Conservation (phyloP, 2,329 filamentous ascomycete species). For the Cordyceps farinosa region DNA sequence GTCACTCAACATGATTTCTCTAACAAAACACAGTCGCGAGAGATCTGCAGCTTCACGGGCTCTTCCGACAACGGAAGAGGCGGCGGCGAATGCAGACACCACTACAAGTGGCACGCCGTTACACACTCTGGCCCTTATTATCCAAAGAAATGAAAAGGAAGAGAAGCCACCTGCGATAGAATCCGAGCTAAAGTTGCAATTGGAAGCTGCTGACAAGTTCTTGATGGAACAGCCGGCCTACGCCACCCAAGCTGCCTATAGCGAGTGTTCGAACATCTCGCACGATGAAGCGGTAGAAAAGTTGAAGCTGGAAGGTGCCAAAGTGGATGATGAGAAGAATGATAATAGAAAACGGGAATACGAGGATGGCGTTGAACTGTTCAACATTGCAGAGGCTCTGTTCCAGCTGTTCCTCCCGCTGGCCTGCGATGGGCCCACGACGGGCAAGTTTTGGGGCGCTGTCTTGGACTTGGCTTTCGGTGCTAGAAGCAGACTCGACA, state of each 20-base stretch:
- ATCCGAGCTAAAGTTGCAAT: constrained; percentile 23
- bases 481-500: constrained; percentile 23
- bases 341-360: constrained; percentile 27
- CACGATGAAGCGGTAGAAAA: constrained; percentile 26
- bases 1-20: neutral
- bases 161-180: constrained; percentile 13
- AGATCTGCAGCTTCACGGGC: neutral
- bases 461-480: constrained; percentile 26
- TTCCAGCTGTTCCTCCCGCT: constrained; percentile 43
- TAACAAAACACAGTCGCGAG: neutral
- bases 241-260: constrained; percentile 29
- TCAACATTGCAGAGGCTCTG: constrained; percentile 38
- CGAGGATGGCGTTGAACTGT: constrained; percentile 36
- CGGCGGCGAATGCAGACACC: neutral
- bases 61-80: neutral
- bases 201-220: constrained; percentile 28
- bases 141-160: constrained; percentile 7
- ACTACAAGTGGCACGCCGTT: neutral
- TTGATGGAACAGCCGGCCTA: constrained; percentile 26
- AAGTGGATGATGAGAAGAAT: constrained; percentile 24
- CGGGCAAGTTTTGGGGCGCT: constrained; percentile 44
- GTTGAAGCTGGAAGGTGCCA: constrained; percentile 23
- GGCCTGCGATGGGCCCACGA: constrained; percentile 35
- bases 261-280: constrained; percentile 23
- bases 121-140: constrained; percentile 10